Conservation (phyloP, 192 early-diverging fungal genomes). For the Chytriomyces sp. region DNA sequence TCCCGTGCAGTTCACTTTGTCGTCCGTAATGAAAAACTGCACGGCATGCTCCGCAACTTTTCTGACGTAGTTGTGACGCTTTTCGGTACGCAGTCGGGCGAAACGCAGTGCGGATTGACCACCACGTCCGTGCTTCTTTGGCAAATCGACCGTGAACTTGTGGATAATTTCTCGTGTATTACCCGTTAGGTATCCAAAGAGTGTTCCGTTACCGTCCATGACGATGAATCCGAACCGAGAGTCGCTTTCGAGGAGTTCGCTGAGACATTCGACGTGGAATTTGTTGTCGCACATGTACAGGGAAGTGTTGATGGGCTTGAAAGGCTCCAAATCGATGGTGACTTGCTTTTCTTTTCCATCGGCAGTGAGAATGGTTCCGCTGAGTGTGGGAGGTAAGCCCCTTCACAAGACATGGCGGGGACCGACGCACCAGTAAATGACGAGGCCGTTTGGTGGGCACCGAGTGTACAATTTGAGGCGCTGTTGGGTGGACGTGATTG, state of each 20-base stretch:
- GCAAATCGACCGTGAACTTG: constrained; percentile 94
- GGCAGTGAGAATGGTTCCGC: constrained; percentile 95
- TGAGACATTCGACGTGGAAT: constrained; percentile 95
- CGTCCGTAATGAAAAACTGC: constrained; percentile 91
- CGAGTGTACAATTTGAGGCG: constrained; percentile 91
- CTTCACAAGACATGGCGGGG: neutral
- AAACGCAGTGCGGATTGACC: constrained; percentile 99
- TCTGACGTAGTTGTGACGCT: constrained; percentile 98
- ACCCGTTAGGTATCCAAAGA: constrained; percentile 92
- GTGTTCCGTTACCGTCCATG: constrained; percentile 97
- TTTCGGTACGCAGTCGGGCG: constrained; percentile 97
- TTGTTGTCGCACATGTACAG: constrained; percentile 99
- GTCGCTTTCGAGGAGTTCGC: constrained; percentile 91
- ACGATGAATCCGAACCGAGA: constrained; percentile 97
- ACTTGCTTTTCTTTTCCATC: constrained; percentile 99
- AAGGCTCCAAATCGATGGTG: constrained; percentile 98
- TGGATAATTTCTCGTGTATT: constrained; percentile 92
- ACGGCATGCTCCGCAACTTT: constrained; percentile 97
- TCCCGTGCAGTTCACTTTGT: constrained; percentile 86
- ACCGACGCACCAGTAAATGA: constrained; percentile 70
- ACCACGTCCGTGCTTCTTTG: constrained; percentile 99
- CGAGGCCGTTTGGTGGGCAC: constrained; percentile 94
- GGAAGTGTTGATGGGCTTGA: constrained; percentile 99
- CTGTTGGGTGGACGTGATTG: constrained; percentile 98
- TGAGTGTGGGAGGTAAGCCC: too few relatives aligned